A percentile compares a stretch with the other conserved stretches of the same genome.
Evolutionary conservation across 495 filamentous ascomycete species (phyloP).

Genomic region (Bacidia rubella): DNA sequence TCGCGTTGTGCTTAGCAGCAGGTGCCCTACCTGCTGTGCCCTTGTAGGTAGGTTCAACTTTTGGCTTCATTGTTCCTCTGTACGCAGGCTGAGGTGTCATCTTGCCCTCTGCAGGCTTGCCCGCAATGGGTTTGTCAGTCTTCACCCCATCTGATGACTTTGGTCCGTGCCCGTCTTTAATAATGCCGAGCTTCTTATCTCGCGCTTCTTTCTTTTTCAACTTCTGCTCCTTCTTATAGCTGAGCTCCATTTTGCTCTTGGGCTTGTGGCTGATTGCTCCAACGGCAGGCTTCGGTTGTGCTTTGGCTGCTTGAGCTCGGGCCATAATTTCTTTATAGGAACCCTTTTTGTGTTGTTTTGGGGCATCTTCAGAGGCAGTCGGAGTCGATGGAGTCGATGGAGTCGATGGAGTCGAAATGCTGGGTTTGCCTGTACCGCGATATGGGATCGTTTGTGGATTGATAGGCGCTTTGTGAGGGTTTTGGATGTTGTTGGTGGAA

Average conservation of each 20-base stretch:
- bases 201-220: constrained; percentile 15
- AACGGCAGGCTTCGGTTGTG: constrained; percentile 16
- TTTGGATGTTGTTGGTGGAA: constrained; percentile 22
- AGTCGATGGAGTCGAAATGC: constrained; percentile 16
- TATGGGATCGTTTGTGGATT: constrained; percentile 30
- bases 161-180: constrained; percentile 9
- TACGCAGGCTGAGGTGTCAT: constrained; percentile 25
- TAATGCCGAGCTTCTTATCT: constrained; percentile 11
- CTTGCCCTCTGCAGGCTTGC: constrained; percentile 3
- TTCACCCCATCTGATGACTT: constrained; percentile 12
- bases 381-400: constrained; percentile 1
- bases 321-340: constrained; percentile 58
- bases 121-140: constrained; percentile 4
- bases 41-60: constrained; percentile 35
- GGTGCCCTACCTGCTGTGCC: constrained; percentile 37
- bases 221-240: constrained; percentile 18
- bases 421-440: constrained; percentile 25
- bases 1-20: constrained; percentile 26
- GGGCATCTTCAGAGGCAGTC: background rate
- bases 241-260: constrained; percentile 25
- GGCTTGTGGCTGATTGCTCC: constrained; percentile 33
- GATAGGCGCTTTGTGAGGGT: constrained; percentile 20
- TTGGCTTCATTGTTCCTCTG: constrained; percentile 39
- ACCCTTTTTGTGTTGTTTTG: constrained; percentile 37
- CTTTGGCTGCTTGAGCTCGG: constrained; percentile 42